Evolutionary conservation across 495 filamentous ascomycete genomes (phyloP), one percentile per base, ranked within the genome.

Genomic region (Astrocystis sublimbata): DNA sequence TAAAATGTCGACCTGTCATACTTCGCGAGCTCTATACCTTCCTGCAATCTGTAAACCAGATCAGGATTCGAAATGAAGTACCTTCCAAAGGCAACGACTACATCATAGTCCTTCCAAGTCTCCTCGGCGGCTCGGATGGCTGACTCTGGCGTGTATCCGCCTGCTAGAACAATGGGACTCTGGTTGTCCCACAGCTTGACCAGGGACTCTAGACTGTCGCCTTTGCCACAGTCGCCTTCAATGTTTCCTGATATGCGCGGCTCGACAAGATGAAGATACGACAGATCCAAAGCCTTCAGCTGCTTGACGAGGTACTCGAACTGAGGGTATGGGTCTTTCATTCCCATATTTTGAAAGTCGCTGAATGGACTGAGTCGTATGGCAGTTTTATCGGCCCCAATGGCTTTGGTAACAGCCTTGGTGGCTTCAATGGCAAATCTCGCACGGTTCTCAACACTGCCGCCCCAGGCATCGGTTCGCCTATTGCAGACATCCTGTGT

Each of bases 21-120:
- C 21, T 70, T 65, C 3, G 65, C 73, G 24, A 91, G 73, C 24
- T 75, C 68, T 31, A 89, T 73, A 0, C 82, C 82, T 53, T 86
- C 67, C 73, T 80, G 71, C 4, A 92, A 51, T 56, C 83, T 76
- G 66, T 82, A 89, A 0, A 82, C 77, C 55, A 92, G 71, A 70
- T 92, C 89, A 3, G 89, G 89, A 61, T 87, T 92, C 51, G 86
- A 76, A 33, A 88, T 86, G 60, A 86, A 92, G 36, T 76, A 79
- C 26, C 86, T 69, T 13, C 88, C 89, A 70, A 88, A 87, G 0
- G 80, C 84, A 46, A 86, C 66, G 2, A 76, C 61, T 19, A 82
- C 65, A 52, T 89, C 80, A 46, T 76, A 73, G 19, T 81, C 79
- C 62, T 72, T 70, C 64, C 86, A 86, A 28, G 79, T 68, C 35